Conservation (phyloP, 257 asterid species). For the Jacaranda mimosifolia region DNA sequence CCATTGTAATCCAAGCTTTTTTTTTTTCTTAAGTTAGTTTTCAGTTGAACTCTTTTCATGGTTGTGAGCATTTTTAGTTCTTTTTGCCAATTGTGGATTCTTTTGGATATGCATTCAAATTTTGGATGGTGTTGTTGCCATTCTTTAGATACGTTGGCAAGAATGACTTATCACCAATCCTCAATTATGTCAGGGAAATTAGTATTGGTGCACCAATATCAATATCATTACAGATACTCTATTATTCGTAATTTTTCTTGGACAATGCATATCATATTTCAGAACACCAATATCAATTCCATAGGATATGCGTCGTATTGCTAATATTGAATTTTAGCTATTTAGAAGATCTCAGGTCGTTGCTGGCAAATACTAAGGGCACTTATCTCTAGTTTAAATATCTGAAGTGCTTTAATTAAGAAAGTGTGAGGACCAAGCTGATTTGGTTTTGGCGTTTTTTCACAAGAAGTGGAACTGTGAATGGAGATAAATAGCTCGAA, state of each 20-base stretch:
- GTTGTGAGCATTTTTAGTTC: not conserved
- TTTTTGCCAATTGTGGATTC: not conserved
- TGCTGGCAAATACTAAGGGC: not conserved
- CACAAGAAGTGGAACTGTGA: not conserved
- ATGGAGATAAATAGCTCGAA: slow-evolving; percentile 5
- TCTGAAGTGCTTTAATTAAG: not conserved
- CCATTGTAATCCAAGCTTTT: not conserved
- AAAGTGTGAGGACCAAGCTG: not conserved
- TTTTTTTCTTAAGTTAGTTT: not conserved
- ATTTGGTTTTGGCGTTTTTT: not conserved
- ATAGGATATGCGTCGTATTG: not conserved
- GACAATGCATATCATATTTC: not conserved
- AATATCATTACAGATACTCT: not conserved
- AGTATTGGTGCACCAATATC: not conserved
- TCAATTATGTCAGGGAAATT: not conserved
- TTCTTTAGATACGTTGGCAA: too few species aligned
- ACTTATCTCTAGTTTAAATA: not conserved
- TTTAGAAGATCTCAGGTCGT: not conserved
- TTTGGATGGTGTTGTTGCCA: not conserved
- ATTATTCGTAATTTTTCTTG: not conserved
- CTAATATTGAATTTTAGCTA: not conserved
- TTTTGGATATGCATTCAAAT: not conserved
- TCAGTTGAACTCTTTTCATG: not conserved
- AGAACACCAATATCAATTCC: not conserved
- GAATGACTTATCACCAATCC: not conserved